These are phyloP conservation scores for Basipetospora chlamydospora DNA, from an alignment of 2,329 filamentous ascomycete genomes.

Conservation along the genomic window DNA sequence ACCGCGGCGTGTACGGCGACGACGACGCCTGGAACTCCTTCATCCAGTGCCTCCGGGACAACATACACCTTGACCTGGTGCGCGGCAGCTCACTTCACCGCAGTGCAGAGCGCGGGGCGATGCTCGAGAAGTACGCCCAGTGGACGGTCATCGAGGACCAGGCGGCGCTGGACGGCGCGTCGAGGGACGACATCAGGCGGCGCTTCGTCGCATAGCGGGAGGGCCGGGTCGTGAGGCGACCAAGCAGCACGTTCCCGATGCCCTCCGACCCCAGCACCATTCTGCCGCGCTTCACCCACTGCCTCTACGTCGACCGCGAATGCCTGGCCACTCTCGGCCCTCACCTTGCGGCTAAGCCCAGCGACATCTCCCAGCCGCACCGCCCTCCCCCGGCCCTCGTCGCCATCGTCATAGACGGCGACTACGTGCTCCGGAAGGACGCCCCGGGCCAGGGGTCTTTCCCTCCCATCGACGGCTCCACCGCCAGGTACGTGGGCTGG, in stretches of 20 bases:
- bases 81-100: no score
- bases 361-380: not conserved
- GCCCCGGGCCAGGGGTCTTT: not conserved
- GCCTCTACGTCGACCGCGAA: conserved; percentile 2
- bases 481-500: conserved; percentile 4
- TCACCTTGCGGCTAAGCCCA: not conserved
- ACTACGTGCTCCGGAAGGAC: not conserved
- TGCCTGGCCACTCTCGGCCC: conserved; percentile 1
- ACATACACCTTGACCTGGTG: not conserved
- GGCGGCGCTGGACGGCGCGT: conserved; percentile 1
- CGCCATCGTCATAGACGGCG: conserved; percentile 1
- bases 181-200: not conserved
- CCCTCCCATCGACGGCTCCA: conserved; percentile 4
- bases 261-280: not conserved
- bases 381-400: not conserved
- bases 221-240: not conserved
- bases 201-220: not conserved
- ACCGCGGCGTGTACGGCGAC: conserved; percentile 2
- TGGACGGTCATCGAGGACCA: conserved; percentile 4
- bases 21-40: not conserved
- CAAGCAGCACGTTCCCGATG: not conserved
- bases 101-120: not conserved
- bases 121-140: conserved; percentile 1
- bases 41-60: not conserved
- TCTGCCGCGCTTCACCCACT: conserved; percentile 3